phyloP scores from a whole-genome alignment of 108 stramenopile species.

The Epipyxis sp. region DNA sequence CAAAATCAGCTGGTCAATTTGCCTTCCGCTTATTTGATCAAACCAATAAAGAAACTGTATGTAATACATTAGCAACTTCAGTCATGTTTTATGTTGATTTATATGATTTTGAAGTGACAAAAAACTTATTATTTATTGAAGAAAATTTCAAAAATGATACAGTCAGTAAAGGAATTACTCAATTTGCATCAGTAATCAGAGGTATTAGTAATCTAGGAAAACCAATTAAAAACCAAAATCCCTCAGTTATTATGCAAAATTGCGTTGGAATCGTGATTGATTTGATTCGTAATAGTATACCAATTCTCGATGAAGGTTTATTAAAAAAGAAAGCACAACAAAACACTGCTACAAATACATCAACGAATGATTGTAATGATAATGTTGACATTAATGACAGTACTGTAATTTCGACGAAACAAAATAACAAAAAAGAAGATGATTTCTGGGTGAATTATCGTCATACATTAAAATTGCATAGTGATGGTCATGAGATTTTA shows the following conservation, averaged over 20 bases:
- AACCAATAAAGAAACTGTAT: background rate
- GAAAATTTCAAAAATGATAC: slow-evolving; percentile 2
- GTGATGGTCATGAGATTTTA: background rate
- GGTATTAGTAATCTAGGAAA: too few relatives aligned
- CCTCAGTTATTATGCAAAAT: background rate
- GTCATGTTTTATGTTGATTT: background rate
- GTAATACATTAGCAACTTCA: slow-evolving; percentile 12
- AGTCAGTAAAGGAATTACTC: background rate
- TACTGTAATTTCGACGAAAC: too few relatives aligned
- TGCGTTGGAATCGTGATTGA: background rate
- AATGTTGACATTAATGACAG: background rate
- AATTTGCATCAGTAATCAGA: background rate
- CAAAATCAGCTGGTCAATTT: slow-evolving; percentile 24
- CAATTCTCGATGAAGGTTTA: background rate
- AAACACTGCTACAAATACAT: background rate
- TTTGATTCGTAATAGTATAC: background rate
- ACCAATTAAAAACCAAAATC: background rate
- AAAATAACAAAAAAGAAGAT: too few relatives aligned
- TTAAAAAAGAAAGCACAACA: background rate
- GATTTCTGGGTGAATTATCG: slow-evolving; percentile 8
- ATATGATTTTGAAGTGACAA: background rate
- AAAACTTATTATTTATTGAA: background rate
- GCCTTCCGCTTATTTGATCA: slow-evolving; percentile 27
- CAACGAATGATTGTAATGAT: background rate
- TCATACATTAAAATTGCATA: background rate